These are phyloP conservation scores for Pythium coloratum DNA, from an alignment of 352 stramenopile genomes.

Conservation along the genomic window DNA sequence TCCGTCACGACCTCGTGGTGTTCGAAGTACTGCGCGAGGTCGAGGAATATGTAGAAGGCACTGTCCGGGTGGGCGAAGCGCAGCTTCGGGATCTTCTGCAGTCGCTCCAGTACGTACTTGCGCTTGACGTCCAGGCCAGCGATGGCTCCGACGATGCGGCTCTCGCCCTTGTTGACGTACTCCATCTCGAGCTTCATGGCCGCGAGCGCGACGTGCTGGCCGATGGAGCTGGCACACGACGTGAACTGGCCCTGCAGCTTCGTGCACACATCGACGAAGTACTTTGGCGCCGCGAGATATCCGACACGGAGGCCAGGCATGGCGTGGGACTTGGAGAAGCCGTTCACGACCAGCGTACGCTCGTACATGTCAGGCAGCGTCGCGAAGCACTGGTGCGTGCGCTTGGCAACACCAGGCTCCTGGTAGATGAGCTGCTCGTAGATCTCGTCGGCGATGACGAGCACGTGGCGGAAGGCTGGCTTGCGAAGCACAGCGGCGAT, in stretches of 20 bases:
- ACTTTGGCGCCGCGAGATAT: conserved; percentile 83
- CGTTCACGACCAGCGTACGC: conserved; percentile 94
- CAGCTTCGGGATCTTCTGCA: conserved; percentile 87
- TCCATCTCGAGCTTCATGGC: conserved; percentile 87
- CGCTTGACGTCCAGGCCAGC: conserved; percentile 82
- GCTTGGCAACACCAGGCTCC: conserved; percentile 53
- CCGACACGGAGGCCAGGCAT: conserved; percentile 96
- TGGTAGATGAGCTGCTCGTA: conserved; percentile 93
- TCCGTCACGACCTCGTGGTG: conserved; percentile 1
- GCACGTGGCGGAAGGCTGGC: conserved; percentile 47
- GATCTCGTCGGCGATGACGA: conserved; percentile 91
- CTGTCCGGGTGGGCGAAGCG: conserved; percentile 86
- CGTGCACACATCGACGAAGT: conserved; percentile 84
- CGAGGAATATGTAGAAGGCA: conserved; percentile 96
- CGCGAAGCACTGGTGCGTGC: conserved; percentile 70
- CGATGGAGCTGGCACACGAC: conserved; percentile 91
- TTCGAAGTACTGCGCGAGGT: conserved; percentile 53
- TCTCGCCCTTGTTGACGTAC: conserved; percentile 43
- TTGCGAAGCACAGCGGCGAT: conserved; percentile 35
- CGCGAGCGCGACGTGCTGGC: conserved; percentile 90
- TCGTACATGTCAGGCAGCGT: conserved; percentile 84
- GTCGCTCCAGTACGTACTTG: conserved; percentile 85
- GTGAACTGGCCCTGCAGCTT: conserved; percentile 96
- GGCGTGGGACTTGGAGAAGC: conserved; percentile 96
- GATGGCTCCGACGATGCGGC: conserved; percentile 57